These are phyloP conservation scores for Crataegus laevigata DNA, from an alignment of 306 rosid species.

Conservation along the genomic window DNA sequence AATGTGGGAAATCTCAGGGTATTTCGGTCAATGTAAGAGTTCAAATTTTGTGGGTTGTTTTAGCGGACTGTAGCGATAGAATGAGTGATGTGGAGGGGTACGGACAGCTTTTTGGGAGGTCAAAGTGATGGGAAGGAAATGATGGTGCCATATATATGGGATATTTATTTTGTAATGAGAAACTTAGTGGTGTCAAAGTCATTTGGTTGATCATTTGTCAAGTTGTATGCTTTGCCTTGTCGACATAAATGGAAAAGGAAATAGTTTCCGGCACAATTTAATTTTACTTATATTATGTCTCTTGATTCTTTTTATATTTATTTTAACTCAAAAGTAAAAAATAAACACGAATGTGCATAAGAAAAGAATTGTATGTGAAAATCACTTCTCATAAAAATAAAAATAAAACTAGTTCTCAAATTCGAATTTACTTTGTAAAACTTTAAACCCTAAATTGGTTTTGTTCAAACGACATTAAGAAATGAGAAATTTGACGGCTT, in stretches of 20 bases:
- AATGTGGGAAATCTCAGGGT: neutral
- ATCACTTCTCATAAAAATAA: no score
- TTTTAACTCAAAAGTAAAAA: no score
- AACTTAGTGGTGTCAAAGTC: neutral
- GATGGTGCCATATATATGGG: neutral
- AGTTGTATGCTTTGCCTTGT: neutral
- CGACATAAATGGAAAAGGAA: neutral
- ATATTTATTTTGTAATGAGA: neutral
- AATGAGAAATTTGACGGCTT: no score
- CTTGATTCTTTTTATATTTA: no score
- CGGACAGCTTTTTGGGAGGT: neutral
- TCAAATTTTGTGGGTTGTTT: neutral
- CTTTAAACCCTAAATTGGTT: no score
- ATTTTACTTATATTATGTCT: no score
- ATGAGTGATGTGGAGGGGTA: neutral
- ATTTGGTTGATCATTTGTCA: neutral
- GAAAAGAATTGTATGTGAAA: no score
- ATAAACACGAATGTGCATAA: no score
- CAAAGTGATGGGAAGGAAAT: slow-evolving; percentile 3
- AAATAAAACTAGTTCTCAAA: no score
- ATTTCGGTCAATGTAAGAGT: neutral
- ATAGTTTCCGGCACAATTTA: no score
- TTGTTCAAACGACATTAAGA: no score
- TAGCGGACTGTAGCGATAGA: neutral
- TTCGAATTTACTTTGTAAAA: no score